Evolutionary conservation across 2,329 filamentous ascomycete genomes (phyloP), one percentile per base, ranked within the genome.

Genomic region (Pyrenophora teres): DNA sequence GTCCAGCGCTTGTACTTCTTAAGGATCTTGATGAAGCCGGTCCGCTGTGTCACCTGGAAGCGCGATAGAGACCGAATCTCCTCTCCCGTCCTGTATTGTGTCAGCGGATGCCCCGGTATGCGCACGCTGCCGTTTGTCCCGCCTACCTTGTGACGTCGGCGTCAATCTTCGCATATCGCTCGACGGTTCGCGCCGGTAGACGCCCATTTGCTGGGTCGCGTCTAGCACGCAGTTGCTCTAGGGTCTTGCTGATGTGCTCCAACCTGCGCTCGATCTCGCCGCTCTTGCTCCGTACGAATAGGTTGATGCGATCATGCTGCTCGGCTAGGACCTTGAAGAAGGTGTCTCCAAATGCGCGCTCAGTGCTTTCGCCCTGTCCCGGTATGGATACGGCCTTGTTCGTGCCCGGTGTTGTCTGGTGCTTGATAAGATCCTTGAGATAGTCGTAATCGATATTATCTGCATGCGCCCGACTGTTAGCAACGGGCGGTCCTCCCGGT

Each of bases 1-100:
- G 90, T 93, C 90, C 90, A 94, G 81, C 92, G 92, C 81, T 87
- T 78, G 75, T 94, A 93, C 70, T 95, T 95, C 71, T 93, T 94
- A 30, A 92, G 77, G 32, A 95, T 87, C 75, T 95, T 95, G 48
- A 84, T 83, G 64, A 95, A 92, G 3, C 88, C 90, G 4, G 87
- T 83, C 8, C 86, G 80, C 68, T 95, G 90, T 2, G 88, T 87
- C 52, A 83, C 81, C 57, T 87, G 83, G 63, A 93, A 95, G 36
- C 89, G 84, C 31, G 84, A 82, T 5, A 94, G 78, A 4, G 83
- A 83, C 46, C 83, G 81, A 46, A 90, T 85, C 57, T 94, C 90
- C 59, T 90, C 83, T 39, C 86, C 86, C 57, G 87, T 89, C 59
- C 78, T 81, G 61, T 27, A 10, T 13, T 30, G 18, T 36, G 49